phyloP scores from a whole-genome alignment of 2,329 filamentous ascomycete genomes.

The Onygenales sp. region DNA sequence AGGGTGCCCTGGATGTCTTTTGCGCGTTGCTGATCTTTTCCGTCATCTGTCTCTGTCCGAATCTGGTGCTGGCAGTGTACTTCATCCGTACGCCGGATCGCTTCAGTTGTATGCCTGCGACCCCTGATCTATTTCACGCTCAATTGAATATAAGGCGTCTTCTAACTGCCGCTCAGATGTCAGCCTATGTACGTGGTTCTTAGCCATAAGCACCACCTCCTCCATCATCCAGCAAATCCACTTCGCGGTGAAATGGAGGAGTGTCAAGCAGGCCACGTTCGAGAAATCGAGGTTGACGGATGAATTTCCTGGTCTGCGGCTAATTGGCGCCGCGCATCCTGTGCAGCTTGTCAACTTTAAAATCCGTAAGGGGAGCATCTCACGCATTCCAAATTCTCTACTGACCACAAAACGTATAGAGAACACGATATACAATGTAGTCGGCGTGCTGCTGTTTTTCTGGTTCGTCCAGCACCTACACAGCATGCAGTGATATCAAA shows the following conservation, averaged over 20 bases:
- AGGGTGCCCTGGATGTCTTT: neutral
- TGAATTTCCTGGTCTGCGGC: neutral
- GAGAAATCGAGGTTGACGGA: neutral
- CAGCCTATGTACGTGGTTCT: neutral
- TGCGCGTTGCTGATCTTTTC: neutral
- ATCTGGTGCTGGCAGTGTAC: neutral
- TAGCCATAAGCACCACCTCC: neutral
- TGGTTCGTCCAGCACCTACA: neutral
- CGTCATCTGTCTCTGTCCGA: neutral
- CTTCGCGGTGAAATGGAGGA: neutral
- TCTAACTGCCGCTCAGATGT: neutral
- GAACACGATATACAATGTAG: neutral
- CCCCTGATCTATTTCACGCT: neutral
- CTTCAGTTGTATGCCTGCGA: neutral
- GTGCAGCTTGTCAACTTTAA: neutral
- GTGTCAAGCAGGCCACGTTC: neutral
- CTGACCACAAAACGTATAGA: neutral
- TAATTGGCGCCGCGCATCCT: neutral
- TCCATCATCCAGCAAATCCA: neutral
- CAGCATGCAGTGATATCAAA: neutral
- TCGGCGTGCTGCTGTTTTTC: neutral
- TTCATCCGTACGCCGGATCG: neutral
- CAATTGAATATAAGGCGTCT: neutral
- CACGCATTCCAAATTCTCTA: neutral
- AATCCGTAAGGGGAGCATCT: neutral